phyloP scores from a whole-genome alignment of 2,329 filamentous ascomycete species.

The Paracorniculantispora psalliotae region DNA sequence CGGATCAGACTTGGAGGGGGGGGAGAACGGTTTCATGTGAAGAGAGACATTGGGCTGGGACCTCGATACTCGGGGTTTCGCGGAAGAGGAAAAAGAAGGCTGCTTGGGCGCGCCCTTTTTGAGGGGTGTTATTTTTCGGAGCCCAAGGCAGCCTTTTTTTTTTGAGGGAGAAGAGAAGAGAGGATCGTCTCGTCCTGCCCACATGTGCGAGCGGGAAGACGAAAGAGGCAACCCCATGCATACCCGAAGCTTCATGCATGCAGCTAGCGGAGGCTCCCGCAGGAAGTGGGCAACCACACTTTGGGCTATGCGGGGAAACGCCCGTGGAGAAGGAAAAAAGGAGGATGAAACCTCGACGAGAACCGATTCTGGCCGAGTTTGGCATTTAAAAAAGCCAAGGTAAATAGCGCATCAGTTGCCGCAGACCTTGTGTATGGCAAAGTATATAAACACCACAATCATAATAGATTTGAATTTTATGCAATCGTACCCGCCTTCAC shows the following conservation, averaged over 20 bases:
- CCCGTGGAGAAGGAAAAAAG: not conserved
- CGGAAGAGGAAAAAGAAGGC: not conserved
- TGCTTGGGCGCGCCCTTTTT: not conserved
- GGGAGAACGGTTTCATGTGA: slow-evolving; percentile 3
- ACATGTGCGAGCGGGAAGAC: slow-evolving; percentile 4
- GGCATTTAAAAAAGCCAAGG: not conserved
- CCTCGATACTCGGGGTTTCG: not conserved
- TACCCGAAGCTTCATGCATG: slow-evolving; percentile 9
- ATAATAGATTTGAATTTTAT: not conserved
- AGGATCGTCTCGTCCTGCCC: not conserved
- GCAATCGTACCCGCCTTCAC: not conserved
- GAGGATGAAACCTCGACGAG: not conserved
- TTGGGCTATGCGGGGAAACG: slow-evolving; percentile 6
- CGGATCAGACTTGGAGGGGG: not conserved
- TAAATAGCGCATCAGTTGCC: not conserved
- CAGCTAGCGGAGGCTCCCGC: slow-evolving; percentile 10
- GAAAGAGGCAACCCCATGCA: not conserved
- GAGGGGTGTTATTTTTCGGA: not conserved
- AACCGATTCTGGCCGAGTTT: slow-evolving; percentile 4
- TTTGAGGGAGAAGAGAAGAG: too few species aligned
- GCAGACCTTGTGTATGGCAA: not conserved
- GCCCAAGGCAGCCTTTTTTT: not conserved
- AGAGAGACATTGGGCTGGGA: not conserved
- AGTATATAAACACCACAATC: not conserved
- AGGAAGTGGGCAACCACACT: slow-evolving; percentile 7